Conservation (phyloP, 139 green algal species). For the Limnomonas spitsbergensis region DNA sequence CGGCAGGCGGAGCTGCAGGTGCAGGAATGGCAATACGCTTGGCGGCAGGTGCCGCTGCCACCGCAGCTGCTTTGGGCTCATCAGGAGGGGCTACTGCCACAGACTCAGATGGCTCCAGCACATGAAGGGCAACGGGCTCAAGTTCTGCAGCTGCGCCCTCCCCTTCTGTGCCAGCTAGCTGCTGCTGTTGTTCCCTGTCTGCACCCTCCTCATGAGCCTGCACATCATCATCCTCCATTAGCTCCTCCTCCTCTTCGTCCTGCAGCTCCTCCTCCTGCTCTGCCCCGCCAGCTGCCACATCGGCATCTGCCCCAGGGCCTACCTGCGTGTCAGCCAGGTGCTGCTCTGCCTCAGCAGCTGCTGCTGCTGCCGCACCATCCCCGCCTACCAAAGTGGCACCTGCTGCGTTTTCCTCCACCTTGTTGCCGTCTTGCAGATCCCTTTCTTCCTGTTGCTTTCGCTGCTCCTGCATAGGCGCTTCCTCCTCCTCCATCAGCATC, state of each 20-base stretch:
- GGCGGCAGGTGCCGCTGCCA: too few relatives aligned
- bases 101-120: too few relatives aligned
- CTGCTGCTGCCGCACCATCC: too few relatives aligned
- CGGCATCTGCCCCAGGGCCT: background rate
- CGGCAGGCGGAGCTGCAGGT: too few relatives aligned
- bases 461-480: background rate
- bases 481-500: background rate
- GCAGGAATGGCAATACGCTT: too few relatives aligned
- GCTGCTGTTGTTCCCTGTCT: background rate
- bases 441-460: background rate
- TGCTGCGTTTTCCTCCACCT: background rate
- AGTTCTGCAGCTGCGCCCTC: background rate
- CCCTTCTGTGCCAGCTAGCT: background rate
- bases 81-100: too few relatives aligned
- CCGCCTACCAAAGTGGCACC: too few relatives aligned
- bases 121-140: too few relatives aligned
- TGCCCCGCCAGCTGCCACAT: background rate
- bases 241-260: background rate
- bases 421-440: background rate
- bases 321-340: too few relatives aligned
- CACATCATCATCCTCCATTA: background rate
- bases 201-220: background rate
- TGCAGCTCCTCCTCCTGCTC: background rate
- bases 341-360: too few relatives aligned
- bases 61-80: too few relatives aligned